Conservation (phyloP, 805 yeast genomes). For the Sugiyamaella americana region DNA sequence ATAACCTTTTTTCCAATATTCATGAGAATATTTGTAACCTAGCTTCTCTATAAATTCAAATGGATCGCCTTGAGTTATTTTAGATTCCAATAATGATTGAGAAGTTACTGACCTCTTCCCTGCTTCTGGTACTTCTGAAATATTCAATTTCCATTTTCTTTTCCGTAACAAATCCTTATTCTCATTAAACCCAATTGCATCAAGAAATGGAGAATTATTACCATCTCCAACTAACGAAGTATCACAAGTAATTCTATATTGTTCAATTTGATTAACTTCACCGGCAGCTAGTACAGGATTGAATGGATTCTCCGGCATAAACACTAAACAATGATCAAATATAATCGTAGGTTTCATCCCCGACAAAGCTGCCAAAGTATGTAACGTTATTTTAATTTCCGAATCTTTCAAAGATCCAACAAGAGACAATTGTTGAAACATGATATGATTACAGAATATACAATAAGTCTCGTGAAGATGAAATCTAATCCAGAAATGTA, state of each 20-base stretch:
- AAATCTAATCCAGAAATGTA: no score
- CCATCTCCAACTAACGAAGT: constrained; percentile 7
- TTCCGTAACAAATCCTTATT: constrained; percentile 7
- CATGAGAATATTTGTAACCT: constrained; percentile 63
- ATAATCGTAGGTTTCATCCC: constrained; percentile 32
- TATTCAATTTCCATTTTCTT: constrained; percentile 26
- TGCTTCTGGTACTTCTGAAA: constrained; percentile 36
- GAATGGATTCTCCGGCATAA: constrained; percentile 29
- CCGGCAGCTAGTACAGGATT: constrained; percentile 29
- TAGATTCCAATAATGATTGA: constrained; percentile 60
- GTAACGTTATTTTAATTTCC: constrained; percentile 28
- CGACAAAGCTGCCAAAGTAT: constrained; percentile 32
- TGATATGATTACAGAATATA: no score
- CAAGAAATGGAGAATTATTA: constrained; percentile 1
- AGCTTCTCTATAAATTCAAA: constrained; percentile 47
- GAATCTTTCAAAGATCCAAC: constrained; percentile 28
- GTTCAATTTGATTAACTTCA: constrained; percentile 31
- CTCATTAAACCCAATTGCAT: constrained; percentile 9
- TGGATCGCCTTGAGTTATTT: constrained; percentile 33
- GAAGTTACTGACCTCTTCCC: constrained; percentile 45
- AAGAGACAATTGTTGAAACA: constrained; percentile 35
- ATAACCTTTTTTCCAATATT: constrained; percentile 56
- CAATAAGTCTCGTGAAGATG: no score
- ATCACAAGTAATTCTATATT: constrained; percentile 27
- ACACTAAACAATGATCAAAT: constrained; percentile 27